Percentiles rank a stretch among this genome's conserved stretches.
Evolutionary conservation across 2,329 filamentous ascomycete species (phyloP).

Genomic region (Exserohilum turcica): DNA sequence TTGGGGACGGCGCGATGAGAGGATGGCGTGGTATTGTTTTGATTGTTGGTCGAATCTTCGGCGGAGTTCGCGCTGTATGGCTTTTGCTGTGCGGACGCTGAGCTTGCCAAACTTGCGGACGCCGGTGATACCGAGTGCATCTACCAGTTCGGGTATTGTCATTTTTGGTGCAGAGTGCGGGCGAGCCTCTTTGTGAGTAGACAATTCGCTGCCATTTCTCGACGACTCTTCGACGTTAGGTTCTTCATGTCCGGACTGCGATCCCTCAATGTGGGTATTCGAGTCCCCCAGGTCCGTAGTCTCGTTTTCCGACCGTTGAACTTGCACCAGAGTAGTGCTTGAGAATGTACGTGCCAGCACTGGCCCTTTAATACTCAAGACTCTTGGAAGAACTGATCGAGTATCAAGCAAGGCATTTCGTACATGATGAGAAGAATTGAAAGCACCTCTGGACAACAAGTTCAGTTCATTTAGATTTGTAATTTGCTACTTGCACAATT

Average conservation of each 20-base stretch:
- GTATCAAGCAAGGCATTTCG: neutral
- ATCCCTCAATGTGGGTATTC: neutral
- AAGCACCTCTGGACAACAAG: neutral
- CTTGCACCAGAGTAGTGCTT: neutral
- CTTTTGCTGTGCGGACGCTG: slow-evolving; percentile 7
- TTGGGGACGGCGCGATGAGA: neutral
- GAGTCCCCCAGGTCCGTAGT: neutral
- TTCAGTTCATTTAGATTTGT: slow-evolving; percentile 1
- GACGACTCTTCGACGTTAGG: neutral
- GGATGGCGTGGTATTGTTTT: neutral
- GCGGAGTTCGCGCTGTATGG: slow-evolving; percentile 1
- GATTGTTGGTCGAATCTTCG: neutral
- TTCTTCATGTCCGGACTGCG: neutral
- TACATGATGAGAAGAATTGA: neutral
- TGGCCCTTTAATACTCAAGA: neutral
- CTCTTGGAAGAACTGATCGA: neutral
- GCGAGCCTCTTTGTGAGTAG: neutral
- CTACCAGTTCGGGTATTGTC: slow-evolving; percentile 1
- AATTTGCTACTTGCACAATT: slow-evolving; percentile 12
- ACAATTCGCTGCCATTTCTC: neutral
- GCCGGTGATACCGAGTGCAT: neutral
- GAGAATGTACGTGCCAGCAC: neutral
- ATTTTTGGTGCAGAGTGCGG: slow-evolving; percentile 2
- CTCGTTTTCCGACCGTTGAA: neutral
- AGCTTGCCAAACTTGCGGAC: neutral